Conservation (phyloP, 495 filamentous ascomycete species). For the Beverwykella pulmonaria region DNA sequence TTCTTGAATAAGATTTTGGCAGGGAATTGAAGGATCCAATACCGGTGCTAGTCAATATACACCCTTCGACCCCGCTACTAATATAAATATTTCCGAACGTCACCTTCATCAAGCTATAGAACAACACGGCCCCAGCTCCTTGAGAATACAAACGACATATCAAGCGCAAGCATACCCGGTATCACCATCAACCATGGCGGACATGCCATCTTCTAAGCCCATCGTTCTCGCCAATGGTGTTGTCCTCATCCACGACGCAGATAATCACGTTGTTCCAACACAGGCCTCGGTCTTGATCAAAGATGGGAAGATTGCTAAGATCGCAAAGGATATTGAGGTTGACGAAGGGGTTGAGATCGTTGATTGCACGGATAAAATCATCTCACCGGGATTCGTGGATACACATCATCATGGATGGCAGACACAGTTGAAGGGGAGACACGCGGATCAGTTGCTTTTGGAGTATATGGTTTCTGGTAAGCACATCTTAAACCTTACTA, state of each 20-base stretch:
- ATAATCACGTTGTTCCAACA: slow-evolving; percentile 28
- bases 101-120: too few species aligned
- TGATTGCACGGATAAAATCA: slow-evolving; percentile 58
- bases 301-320: slow-evolving; percentile 41
- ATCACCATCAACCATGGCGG: background rate
- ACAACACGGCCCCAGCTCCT: too few species aligned
- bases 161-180: too few species aligned
- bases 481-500: slow-evolving; percentile 18
- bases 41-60: too few species aligned
- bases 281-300: slow-evolving; percentile 43
- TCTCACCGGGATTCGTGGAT: slow-evolving; percentile 62
- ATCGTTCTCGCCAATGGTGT: slow-evolving; percentile 17
- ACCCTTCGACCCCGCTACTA: too few species aligned
- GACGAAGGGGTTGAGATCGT: slow-evolving; percentile 37
- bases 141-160: too few species aligned
- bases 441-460: slow-evolving; percentile 48
- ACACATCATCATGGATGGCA: slow-evolving; percentile 65
- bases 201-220: background rate
- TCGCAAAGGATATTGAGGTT: slow-evolving; percentile 20
- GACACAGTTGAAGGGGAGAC: slow-evolving; percentile 52
- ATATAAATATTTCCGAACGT: too few species aligned
- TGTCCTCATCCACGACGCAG: slow-evolving; percentile 25
- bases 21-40: too few species aligned
- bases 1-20: too few species aligned
- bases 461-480: slow-evolving; percentile 50